Evolutionary conservation across 164 flowering plant genomes (phyloP), one percentile per base, ranked within the genome.

Genomic region (Aristolochia fimbriata): DNA sequence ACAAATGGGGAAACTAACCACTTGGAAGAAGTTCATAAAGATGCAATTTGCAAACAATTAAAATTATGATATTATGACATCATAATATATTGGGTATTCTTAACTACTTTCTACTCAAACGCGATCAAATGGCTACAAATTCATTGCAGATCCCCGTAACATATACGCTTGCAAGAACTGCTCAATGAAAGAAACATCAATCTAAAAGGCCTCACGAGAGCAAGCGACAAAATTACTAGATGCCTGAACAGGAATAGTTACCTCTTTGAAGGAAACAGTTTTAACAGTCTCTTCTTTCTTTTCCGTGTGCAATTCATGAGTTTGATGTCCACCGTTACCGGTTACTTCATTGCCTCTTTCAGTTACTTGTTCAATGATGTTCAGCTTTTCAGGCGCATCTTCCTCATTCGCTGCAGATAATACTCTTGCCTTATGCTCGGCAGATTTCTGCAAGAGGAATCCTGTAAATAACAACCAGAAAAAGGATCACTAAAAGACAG

Each of bases 331-430:
- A 47, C 27, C 20, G 16, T 15, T 53, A 15, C 11, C 15, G 9
- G 15, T 41, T 33, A 7, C 58, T 15, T 52, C 65, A 52, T n/a
- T 48, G 24, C 12, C 37, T 17, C 49, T 31, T 17, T 52, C 57
- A 1, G 76, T 85, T 15, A 81, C 86, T 71, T 72, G 78, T 51
- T 67, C 72, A 59, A 91, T 88, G 51, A 76, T 71, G 55, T 77
- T 77, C 33, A 71, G 81, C 43, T 58, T 64, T 57, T 20, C 59
- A 13, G 52, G 25, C 14, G 6, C 9, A 55, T 4, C 47, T 12
- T 12, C 25, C 5, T 63, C 77, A 30, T 56, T 57, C 2, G 83
- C 65, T 4, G 87, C 72, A 30, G 83, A 85, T 47, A 83, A 71
- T 14, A 77, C 81, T 67, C 89, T 64, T 61, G 77, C 70, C 55